A percentile compares a stretch with the other conserved stretches of the same genome.
Evolutionary conservation across 2,329 filamentous ascomycete genomes (phyloP).

Genomic region (Paramyrothecium roridum): DNA sequence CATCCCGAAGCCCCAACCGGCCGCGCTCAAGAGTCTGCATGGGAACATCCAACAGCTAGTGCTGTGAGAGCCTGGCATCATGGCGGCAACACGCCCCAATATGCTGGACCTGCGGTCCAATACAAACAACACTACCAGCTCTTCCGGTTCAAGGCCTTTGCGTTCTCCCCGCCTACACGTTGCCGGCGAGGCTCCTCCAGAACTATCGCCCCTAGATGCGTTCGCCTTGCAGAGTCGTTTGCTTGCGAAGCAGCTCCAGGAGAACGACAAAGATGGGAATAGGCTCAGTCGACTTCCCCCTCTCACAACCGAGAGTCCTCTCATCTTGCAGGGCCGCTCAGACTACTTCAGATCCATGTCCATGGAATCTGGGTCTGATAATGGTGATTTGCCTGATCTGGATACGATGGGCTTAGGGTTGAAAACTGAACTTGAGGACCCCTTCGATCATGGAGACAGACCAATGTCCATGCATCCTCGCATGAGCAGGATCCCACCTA

Average conservation of each 20-base stretch:
- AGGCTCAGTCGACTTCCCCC: slow-evolving; percentile 85
- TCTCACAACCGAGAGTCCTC: slow-evolving; percentile 75
- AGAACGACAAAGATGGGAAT: slow-evolving; percentile 68
- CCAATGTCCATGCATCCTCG: slow-evolving; percentile 74
- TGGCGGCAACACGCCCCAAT: slow-evolving; percentile 52
- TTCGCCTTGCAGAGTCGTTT: slow-evolving; percentile 89
- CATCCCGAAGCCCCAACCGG: not conserved
- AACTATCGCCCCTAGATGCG: slow-evolving; percentile 90
- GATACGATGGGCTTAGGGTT: slow-evolving; percentile 35
- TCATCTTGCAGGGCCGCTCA: slow-evolving; percentile 70
- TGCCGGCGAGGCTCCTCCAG: slow-evolving; percentile 79
- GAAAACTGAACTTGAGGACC: slow-evolving; percentile 56
- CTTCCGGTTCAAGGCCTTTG: slow-evolving; percentile 49
- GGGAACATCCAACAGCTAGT: slow-evolving; percentile 11
- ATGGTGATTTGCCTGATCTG: slow-evolving; percentile 22
- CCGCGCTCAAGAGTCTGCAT: slow-evolving; percentile 10
- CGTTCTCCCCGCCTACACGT: slow-evolving; percentile 74
- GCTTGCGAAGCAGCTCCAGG: slow-evolving; percentile 82
- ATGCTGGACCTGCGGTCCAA: slow-evolving; percentile 58
- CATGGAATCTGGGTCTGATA: slow-evolving; percentile 54
- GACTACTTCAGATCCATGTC: slow-evolving; percentile 79
- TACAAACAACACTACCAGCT: slow-evolving; percentile 47
- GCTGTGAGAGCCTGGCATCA: slow-evolving; percentile 23
- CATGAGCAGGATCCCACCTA: slow-evolving; percentile 61
- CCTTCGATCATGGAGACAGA: slow-evolving; percentile 46